Percentiles rank a stretch among this genome's conserved stretches.
Conservation (phyloP, 1,284 basidiomycete genomes). For the Fistulinella cinereoalba region DNA sequence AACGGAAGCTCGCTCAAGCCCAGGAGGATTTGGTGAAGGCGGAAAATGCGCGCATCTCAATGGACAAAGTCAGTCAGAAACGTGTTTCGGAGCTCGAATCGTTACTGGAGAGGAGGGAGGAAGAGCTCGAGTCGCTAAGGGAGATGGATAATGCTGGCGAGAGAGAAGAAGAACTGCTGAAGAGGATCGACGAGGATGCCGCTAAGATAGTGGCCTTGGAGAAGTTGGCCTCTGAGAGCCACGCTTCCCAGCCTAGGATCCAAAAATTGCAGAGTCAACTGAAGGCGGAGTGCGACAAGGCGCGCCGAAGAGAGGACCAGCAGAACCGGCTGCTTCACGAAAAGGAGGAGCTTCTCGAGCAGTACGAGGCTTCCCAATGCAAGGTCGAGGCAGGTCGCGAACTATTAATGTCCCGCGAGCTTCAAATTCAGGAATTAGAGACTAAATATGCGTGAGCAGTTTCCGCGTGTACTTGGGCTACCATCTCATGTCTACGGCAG, state of each 20-base stretch:
- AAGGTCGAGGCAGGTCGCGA: slow-evolving; percentile 13
- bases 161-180: slow-evolving; percentile 53
- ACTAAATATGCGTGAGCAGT: slow-evolving; percentile 19
- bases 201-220: slow-evolving; percentile 56
- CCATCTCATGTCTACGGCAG: slow-evolving; percentile 2
- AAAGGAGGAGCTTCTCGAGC: slow-evolving; percentile 25
- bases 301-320: slow-evolving; percentile 36
- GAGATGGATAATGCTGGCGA: slow-evolving; percentile 38
- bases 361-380: slow-evolving; percentile 11
- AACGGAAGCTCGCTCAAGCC: slow-evolving; percentile 46
- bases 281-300: slow-evolving; percentile 41
- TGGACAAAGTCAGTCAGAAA: slow-evolving; percentile 44
- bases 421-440: slow-evolving; percentile 24
- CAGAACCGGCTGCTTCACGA: slow-evolving; percentile 29
- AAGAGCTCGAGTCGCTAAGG: slow-evolving; percentile 50
- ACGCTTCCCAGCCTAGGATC: slow-evolving; percentile 40
- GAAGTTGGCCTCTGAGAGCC: slow-evolving; percentile 38
- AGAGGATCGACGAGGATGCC: slow-evolving; percentile 64
- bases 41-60: slow-evolving; percentile 59
- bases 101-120: slow-evolving; percentile 51
- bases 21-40: slow-evolving; percentile 48
- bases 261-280: slow-evolving; percentile 42
- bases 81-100: slow-evolving; percentile 44
- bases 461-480: not conserved
- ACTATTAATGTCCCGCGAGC: slow-evolving; percentile 18